Base-by-base conservation (phyloP, 345 rosid species). In the Eucalyptus shirleyi region DNA sequence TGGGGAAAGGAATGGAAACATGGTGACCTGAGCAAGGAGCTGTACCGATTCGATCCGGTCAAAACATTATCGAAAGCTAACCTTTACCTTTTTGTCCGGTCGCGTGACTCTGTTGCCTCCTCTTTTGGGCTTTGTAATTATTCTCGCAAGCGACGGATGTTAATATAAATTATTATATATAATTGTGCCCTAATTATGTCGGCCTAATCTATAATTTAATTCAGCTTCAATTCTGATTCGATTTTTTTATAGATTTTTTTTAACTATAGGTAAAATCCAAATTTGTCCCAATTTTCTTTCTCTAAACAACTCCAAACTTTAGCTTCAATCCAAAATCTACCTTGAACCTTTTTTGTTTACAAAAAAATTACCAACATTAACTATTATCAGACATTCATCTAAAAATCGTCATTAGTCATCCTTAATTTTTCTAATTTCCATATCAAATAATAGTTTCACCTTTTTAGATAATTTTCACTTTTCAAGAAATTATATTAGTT, bases 331-430 rank as follows among this genome's bases (percentile, higher is more conserved):
- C 37, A 5, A 32, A 65, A 16, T 69, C 12, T 18, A 34, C 6
- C 44, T 6, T 1, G 7, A 69, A 69, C 2, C 4, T 18, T 34
- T 34, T 69, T 9, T 9, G 11, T n/a, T 7, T 8, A 9, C 13
- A 5, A 34, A 5, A 69, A 10, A 5, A 67, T 8, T 3, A 32
- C 12, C 42, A 32, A 8, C 12, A 4, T 32, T 15, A 67, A n/a
- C 40, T n/a, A 1, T 19, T 2, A 4, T 21, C 2, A 21, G 2
- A 53, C 11, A 19, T 53, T 72, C 1, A 1, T 37, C 15, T 12
- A 19, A 72, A 69, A 72, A 37, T 18, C 0, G 0, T 37, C 45
- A 37, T 5, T 34, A 72, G 15, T 21, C 8, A 9, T 72, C 6
- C 11, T 42, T 37, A 5, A 37, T 37, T 72, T 6, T 6, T 12